A percentile compares a stretch with the other conserved stretches of the same genome.
Conservation (phyloP, 345 rosid genomes). For the Gossypium ekmanianum region DNA sequence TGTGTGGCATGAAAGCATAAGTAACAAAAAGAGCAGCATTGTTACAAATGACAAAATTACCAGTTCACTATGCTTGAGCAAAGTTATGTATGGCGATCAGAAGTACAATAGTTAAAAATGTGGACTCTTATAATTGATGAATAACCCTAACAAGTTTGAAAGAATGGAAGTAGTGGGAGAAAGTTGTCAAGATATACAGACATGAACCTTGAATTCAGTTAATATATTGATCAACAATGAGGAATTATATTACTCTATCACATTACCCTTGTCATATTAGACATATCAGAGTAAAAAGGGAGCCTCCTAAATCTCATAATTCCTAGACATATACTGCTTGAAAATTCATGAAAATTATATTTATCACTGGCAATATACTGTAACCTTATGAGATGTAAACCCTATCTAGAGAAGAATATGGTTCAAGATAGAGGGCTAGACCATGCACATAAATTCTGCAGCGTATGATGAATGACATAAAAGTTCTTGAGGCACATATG, state of each 20-base stretch:
- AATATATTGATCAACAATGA: background rate
- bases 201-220: background rate
- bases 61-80: background rate
- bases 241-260: background rate
- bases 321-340: background rate
- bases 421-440: background rate
- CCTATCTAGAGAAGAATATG: background rate
- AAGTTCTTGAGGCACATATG: background rate
- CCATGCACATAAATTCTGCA: background rate
- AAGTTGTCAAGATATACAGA: background rate
- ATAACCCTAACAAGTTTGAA: background rate
- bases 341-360: background rate
- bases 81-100: background rate
- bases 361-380: background rate
- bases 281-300: background rate
- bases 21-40: background rate
- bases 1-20: background rate
- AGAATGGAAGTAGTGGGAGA: background rate
- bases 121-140: background rate
- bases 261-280: background rate
- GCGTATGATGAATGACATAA: background rate
- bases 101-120: background rate
- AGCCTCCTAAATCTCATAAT: background rate
- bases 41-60: background rate
- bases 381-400: background rate